Base-by-base conservation (phyloP, 352 stramenopile species). In the Phytopythium litorale region DNA sequence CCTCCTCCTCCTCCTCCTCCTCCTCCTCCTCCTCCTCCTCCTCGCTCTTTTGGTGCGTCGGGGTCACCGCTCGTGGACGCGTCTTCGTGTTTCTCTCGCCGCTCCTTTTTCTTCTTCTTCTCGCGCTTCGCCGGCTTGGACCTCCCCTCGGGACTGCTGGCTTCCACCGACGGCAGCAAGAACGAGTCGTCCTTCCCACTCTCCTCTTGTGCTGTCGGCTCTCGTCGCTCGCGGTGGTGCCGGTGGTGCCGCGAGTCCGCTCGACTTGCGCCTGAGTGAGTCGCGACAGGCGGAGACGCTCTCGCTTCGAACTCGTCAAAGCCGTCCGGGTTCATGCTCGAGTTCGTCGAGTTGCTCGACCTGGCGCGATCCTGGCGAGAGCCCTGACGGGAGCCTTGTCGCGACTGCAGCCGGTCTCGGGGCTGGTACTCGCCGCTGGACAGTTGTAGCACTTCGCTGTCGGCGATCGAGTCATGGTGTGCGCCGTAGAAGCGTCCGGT, bases 381-480 rank as follows among this genome's bases (percentile, higher is more conserved):
- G 19, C 76, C 78, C 53, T 89, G 82, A 0, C 85, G 67, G 8
- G 79, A 91, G 1, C 84, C 81, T 58, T 94, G 84, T 8, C 85
- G 78, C 15, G 85, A 94, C 50, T 92, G 79, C 25, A 94, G 70
- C 4, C 85, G 79, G 64, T 94, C 85, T 15, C 81, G 71, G 12
- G 85, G 76, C 53, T 88, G 79, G 54, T 92, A 92, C 19, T 88
- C 78, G 15, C 66, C 60, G 2, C 64, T 58, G 2, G 71, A 43
- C 9, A 91, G 58, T 15, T 87, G 49, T 46, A 48, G 35, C 4
- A 11, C 15, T 13, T 37, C 53, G 13, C 35, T 7, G 12, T 48
- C 35, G 33, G 19, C 18, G 18, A 84, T 75, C 0, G 70, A 67
- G 2, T 86, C 70, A 16, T 23, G 50, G 7, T 42, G 50, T 8